A percentile compares a stretch with the other conserved stretches of the same genome.
phyloP scores from a whole-genome alignment of 2,329 filamentous ascomycete species.

The Pseudocercospora crystallina region DNA sequence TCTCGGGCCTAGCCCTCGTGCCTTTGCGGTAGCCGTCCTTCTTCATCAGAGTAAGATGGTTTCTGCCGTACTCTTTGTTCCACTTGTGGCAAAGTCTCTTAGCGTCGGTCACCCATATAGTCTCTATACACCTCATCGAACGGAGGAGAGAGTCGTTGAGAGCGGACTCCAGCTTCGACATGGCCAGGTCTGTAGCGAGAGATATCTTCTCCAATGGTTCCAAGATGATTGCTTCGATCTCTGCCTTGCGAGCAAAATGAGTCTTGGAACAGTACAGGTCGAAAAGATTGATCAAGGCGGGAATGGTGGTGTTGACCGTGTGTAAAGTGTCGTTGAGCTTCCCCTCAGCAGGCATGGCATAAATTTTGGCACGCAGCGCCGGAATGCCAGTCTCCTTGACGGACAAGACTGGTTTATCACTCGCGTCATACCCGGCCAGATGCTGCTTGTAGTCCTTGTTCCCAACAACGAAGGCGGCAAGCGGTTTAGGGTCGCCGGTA shows the following conservation, averaged over 20 bases:
- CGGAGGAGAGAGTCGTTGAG: slow-evolving; percentile 43
- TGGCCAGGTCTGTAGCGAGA: too few relatives aligned
- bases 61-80: neutral
- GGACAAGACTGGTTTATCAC: slow-evolving; percentile 11
- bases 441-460: slow-evolving; percentile 21
- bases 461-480: slow-evolving; percentile 14
- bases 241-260: slow-evolving; percentile 10
- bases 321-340: slow-evolving; percentile 17
- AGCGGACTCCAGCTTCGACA: too few relatives aligned
- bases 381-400: slow-evolving; percentile 21
- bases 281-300: slow-evolving; percentile 10
- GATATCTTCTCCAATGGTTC: neutral
- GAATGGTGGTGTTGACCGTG: neutral
- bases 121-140: slow-evolving; percentile 41
- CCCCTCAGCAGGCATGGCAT: slow-evolving; percentile 11
- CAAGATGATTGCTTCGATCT: slow-evolving; percentile 7
- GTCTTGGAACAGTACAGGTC: slow-evolving; percentile 9
- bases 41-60: neutral
- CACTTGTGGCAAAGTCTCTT: neutral
- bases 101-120: slow-evolving; percentile 1
- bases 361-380: slow-evolving; percentile 5
- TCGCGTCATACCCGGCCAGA: slow-evolving; percentile 8
- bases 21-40: slow-evolving; percentile 3
- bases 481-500: slow-evolving; percentile 2
- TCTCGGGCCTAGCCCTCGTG: neutral